Conservation (phyloP, 345 rosid species). For the Melaleuca alternifolia region DNA sequence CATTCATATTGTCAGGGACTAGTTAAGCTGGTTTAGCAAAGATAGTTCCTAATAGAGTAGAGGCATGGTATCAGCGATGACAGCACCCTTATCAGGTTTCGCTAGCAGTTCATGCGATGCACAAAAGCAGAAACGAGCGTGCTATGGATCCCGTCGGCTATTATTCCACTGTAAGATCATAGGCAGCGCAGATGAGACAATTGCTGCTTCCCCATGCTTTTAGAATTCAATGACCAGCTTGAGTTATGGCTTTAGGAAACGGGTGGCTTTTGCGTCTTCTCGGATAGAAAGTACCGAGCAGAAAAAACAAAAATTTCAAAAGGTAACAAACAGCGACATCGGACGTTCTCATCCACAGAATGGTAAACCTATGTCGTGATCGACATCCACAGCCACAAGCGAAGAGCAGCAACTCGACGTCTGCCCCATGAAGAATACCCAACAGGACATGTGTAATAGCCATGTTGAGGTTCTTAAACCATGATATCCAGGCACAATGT, state of each 20-base stretch:
- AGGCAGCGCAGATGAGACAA: neutral
- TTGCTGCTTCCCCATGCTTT: neutral
- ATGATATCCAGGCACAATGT: neutral
- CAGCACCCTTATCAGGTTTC: neutral
- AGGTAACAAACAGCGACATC: neutral
- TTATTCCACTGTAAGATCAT: neutral
- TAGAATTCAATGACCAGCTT: neutral
- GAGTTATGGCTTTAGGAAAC: neutral
- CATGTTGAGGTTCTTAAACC: neutral
- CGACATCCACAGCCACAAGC: neutral
- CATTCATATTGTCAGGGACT: neutral
- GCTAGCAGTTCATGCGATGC: neutral
- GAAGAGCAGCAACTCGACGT: neutral
- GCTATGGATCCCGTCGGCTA: neutral
- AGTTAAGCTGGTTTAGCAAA: neutral
- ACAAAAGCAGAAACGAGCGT: neutral
- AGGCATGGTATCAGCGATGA: neutral
- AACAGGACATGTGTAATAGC: neutral
- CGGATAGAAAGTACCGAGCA: neutral
- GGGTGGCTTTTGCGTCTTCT: neutral
- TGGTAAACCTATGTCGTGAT: neutral
- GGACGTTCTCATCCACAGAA: neutral
- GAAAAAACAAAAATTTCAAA: neutral
- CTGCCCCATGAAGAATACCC: neutral
- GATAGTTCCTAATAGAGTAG: neutral